Evolutionary conservation across 192 early-diverging fungal genomes (phyloP).

Genomic region (Radiomyces spectabilis): DNA sequence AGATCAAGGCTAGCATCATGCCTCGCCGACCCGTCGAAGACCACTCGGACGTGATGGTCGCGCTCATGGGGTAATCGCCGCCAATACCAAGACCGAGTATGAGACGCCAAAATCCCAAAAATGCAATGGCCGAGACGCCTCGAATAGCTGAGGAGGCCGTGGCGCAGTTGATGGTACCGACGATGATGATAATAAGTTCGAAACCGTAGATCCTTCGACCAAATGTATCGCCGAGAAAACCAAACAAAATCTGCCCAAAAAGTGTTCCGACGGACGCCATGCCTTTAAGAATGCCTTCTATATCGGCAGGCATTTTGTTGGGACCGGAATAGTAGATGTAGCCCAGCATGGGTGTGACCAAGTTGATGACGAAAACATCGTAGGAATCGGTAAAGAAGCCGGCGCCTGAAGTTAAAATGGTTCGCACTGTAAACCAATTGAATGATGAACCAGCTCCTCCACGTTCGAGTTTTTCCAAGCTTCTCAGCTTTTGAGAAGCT

Average conservation of each 20-base stretch:
- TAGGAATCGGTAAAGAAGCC: slow-evolving; percentile 95
- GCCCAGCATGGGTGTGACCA: slow-evolving; percentile 77
- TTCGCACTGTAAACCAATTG: slow-evolving; percentile 61
- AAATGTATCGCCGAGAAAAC: slow-evolving; percentile 73
- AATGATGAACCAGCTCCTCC: slow-evolving; percentile 10
- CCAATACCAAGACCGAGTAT: slow-evolving; percentile 89
- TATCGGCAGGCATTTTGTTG: slow-evolving; percentile 50
- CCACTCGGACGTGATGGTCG: slow-evolving; percentile 84
- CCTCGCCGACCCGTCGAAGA: slow-evolving; percentile 71
- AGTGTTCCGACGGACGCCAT: slow-evolving; percentile 76
- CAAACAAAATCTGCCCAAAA: slow-evolving; percentile 78
- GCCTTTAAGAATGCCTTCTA: slow-evolving; percentile 76
- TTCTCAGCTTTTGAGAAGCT: slow-evolving; percentile 14
- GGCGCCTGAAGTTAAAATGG: slow-evolving; percentile 57
- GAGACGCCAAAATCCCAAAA: slow-evolving; percentile 83
- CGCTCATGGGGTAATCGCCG: slow-evolving; percentile 90
- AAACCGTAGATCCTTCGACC: slow-evolving; percentile 82
- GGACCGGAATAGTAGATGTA: slow-evolving; percentile 50
- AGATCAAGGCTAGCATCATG: slow-evolving; percentile 46
- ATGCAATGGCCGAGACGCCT: slow-evolving; percentile 58
- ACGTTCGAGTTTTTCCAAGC: slow-evolving; percentile 19
- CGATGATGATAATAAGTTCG: slow-evolving; percentile 83
- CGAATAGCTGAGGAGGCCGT: slow-evolving; percentile 57
- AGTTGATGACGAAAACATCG: slow-evolving; percentile 88
- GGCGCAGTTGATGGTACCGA: slow-evolving; percentile 71